Evolutionary conservation across 805 yeast species (phyloP).

Genomic region (Blastobotrys muscicola): DNA sequence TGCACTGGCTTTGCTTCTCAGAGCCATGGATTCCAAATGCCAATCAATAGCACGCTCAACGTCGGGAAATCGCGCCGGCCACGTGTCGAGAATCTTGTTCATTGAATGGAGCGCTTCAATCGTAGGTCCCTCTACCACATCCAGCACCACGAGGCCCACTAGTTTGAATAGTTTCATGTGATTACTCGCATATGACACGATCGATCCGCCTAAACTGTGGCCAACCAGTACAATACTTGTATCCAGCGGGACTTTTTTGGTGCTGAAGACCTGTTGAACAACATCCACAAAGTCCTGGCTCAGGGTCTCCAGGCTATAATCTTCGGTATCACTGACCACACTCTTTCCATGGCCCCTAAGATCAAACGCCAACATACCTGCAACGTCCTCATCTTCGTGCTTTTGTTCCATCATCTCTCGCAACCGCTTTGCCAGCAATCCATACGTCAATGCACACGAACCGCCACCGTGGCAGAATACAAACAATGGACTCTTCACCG

Average conservation of each 20-base stretch:
- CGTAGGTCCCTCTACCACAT: constrained; percentile 93
- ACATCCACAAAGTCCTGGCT: constrained; percentile 49
- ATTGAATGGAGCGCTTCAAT: constrained; percentile 56
- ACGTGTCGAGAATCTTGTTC: constrained; percentile 50
- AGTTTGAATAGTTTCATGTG: constrained; percentile 21
- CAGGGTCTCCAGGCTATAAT: constrained; percentile 42
- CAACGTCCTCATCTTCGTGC: constrained; percentile 28
- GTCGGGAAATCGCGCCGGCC: constrained; percentile 53
- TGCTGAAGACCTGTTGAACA: constrained; percentile 31
- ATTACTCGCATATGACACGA: constrained; percentile 47
- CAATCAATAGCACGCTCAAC: constrained; percentile 63
- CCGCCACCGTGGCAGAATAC: constrained; percentile 95
- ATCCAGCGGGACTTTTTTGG: constrained; percentile 11
- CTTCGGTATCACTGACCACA: constrained; percentile 19
- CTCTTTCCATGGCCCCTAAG: constrained; percentile 78
- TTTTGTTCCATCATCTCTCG: constrained; percentile 21
- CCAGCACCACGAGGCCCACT: constrained; percentile 69
- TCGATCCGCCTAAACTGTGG: constrained; percentile 89
- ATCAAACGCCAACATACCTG: constrained; percentile 68
- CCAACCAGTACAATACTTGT: constrained; percentile 53
- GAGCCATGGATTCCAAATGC: constrained; percentile 54
- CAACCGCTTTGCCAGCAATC: constrained; percentile 36
- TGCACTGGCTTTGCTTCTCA: constrained; percentile 56
- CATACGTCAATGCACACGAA: constrained; percentile 73
- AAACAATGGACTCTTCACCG: constrained; percentile 42